A percentile compares a stretch with the other conserved stretches of the same genome.
Conservation (phyloP, 2,329 filamentous ascomycete genomes). For the Falciphora oryzae region DNA sequence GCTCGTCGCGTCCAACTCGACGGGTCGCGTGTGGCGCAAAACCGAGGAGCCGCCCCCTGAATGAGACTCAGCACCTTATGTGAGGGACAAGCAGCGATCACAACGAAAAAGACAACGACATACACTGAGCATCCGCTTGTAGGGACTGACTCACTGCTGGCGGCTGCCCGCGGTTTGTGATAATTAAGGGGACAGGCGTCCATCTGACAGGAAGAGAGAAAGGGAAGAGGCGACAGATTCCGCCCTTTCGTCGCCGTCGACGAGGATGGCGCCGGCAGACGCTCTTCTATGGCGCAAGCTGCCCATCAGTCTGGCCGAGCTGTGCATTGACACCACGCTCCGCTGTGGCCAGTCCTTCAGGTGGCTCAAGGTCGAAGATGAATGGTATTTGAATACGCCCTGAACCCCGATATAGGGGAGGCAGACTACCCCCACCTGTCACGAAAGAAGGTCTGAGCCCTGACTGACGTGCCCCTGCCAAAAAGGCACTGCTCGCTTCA, state of each 20-base stretch:
- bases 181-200: neutral
- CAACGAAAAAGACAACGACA: neutral
- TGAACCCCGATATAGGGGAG: neutral
- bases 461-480: conserved; percentile 5
- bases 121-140: no score
- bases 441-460: conserved; percentile 8
- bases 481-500: conserved; percentile 72
- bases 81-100: neutral
- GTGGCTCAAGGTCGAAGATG: conserved; percentile 80
- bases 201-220: no score
- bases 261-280: neutral
- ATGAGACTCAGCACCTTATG: neutral
- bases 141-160: neutral
- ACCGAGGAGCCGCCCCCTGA: neutral
- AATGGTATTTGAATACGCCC: conserved; percentile 57
- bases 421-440: neutral
- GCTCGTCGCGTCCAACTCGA: neutral
- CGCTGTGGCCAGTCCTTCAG: conserved; percentile 95
- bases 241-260: neutral
- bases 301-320: conserved; percentile 73
- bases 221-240: no score
- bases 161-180: no score
- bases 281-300: conserved; percentile 67
- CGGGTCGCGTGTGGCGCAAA: neutral
- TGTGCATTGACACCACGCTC: conserved; percentile 91